These are phyloP conservation scores for Candida tammaniensis DNA, from an alignment of 805 yeast species.

Conservation along the genomic window DNA sequence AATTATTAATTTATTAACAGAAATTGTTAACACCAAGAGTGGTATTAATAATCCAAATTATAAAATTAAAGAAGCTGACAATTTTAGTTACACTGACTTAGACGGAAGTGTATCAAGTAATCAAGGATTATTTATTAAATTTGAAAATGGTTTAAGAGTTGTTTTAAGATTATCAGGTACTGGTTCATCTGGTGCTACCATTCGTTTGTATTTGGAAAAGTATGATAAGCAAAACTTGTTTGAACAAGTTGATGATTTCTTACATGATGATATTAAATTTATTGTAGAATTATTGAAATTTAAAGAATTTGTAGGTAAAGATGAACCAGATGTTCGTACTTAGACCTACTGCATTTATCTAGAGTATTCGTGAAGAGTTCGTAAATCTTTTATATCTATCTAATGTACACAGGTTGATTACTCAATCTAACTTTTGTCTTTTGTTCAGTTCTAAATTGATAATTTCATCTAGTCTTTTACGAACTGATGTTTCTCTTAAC, in stretches of 20 bases:
- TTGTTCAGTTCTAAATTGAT: slow-evolving; percentile 22
- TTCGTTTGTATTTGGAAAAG: slow-evolving; percentile 86
- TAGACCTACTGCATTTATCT: background rate
- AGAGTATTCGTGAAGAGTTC: background rate
- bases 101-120: slow-evolving; percentile 87
- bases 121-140: slow-evolving; percentile 86
- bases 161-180: slow-evolving; percentile 94
- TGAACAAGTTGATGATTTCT: slow-evolving; percentile 62
- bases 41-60: slow-evolving; percentile 53
- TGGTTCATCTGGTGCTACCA: slow-evolving; percentile 97
- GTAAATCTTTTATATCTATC: slow-evolving; percentile 1
- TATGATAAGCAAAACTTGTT: slow-evolving; percentile 58
- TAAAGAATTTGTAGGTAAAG: slow-evolving; percentile 72
- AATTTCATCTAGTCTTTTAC: slow-evolving; percentile 48
- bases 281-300: slow-evolving; percentile 71
- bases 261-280: slow-evolving; percentile 57
- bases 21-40: slow-evolving; percentile 28
- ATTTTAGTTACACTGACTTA: slow-evolving; percentile 88
- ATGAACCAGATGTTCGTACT: slow-evolving; percentile 86
- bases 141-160: slow-evolving; percentile 78
- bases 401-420: slow-evolving; percentile 7
- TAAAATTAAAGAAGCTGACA: slow-evolving; percentile 71
- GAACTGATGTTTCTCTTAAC: slow-evolving; percentile 46
- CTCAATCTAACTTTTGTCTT: slow-evolving; percentile 36
- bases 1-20: slow-evolving; percentile 50